phyloP scores from a whole-genome alignment of 805 yeast genomes.

The Saturnispora halmiae region DNA sequence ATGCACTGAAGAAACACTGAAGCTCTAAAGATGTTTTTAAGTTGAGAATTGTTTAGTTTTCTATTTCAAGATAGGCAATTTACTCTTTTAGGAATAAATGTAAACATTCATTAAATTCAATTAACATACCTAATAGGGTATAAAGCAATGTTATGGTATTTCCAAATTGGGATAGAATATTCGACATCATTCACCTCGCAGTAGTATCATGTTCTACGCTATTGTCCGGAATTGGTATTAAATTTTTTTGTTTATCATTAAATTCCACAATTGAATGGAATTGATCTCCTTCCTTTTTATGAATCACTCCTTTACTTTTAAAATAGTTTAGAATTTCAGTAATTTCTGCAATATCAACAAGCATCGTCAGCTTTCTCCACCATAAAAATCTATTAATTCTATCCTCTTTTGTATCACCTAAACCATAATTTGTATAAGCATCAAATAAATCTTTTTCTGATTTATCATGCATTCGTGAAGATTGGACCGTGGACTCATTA shows the following conservation, averaged over 20 bases:
- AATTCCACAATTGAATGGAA: neutral
- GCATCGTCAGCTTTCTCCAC: slow-evolving; percentile 34
- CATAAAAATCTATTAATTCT: slow-evolving; percentile 50
- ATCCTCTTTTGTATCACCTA: slow-evolving; percentile 40
- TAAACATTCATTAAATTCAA: neutral
- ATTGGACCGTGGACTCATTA: slow-evolving; percentile 17
- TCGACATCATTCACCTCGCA: too few relatives aligned
- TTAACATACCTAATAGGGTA: neutral
- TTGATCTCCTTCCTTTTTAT: neutral
- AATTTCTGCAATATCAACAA: slow-evolving; percentile 22
- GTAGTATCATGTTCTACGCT: too few relatives aligned
- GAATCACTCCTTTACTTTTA: slow-evolving; percentile 14
- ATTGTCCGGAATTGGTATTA: too few relatives aligned
- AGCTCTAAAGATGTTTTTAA: too few relatives aligned
- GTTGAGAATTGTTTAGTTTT: too few relatives aligned
- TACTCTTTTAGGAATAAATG: slow-evolving; percentile 1
- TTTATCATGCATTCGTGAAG: slow-evolving; percentile 30
- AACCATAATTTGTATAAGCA: slow-evolving; percentile 44
- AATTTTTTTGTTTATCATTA: neutral
- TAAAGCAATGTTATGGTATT: neutral
- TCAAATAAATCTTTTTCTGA: slow-evolving; percentile 32
- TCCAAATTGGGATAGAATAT: neutral
- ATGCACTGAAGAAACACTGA: too few relatives aligned
- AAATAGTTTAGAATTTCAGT: slow-evolving; percentile 17
- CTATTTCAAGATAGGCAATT: neutral